These are phyloP conservation scores for Spiraea crenata DNA, from an alignment of 331 rosid genomes.

Conservation along the genomic window DNA sequence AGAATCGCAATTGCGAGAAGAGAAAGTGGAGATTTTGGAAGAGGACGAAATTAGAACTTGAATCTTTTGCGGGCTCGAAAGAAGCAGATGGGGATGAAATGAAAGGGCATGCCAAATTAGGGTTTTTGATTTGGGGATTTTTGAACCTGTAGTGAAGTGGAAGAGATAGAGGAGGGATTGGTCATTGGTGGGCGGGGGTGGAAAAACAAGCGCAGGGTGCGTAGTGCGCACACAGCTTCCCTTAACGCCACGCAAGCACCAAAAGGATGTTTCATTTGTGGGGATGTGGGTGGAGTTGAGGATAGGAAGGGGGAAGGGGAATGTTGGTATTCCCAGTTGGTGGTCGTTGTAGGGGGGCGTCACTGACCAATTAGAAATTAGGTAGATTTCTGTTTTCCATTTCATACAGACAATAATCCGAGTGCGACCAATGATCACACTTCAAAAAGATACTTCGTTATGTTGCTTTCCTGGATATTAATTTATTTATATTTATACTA, in stretches of 20 bases:
- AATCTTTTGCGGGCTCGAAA: not conserved
- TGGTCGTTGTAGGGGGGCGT: not conserved
- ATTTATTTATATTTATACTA: no score
- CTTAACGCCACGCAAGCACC: slow-evolving; percentile 29
- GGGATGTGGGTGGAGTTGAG: slow-evolving; percentile 35
- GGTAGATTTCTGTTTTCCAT: no score
- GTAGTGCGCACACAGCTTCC: slow-evolving; percentile 29
- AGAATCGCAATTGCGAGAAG: not conserved
- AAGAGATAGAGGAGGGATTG: not conserved
- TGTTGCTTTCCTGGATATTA: no score
- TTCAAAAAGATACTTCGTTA: no score
- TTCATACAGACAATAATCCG: not conserved
- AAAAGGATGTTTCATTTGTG: not conserved
- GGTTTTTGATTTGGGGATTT: not conserved
- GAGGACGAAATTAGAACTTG: not conserved
- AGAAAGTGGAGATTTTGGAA: not conserved
- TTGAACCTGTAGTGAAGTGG: not conserved
- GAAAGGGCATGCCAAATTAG: not conserved
- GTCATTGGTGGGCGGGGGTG: no score
- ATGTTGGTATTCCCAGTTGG: slow-evolving; percentile 20
- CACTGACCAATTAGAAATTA: slow-evolving; percentile 16
- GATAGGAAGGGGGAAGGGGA: slow-evolving; percentile 18
- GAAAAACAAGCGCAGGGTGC: slow-evolving; percentile 18
- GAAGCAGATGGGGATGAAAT: not conserved
- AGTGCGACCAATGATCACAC: no score